Evolutionary conservation across 441 rosid genomes (phyloP), one percentile per base, ranked within the genome.

Genomic region (Bruguiera hainesii): DNA sequence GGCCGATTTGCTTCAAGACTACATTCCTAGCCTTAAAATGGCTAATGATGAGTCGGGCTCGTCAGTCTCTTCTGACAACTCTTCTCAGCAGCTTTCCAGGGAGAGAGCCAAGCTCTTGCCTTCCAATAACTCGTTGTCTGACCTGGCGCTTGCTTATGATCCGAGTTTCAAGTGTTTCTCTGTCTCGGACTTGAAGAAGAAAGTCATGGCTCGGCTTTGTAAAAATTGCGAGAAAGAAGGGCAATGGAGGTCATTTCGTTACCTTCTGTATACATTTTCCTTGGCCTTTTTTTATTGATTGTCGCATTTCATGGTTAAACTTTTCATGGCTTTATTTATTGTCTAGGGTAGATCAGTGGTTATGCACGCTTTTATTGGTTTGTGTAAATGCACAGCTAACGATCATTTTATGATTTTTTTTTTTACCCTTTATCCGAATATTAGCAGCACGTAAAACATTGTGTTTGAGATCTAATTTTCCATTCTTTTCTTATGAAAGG

Each of bases 101-200:
- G 97, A 93, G 74, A 80, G 89, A 64, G 90, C 79, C 71, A 87
- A 83, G 66, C 91, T 93, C 18, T 67, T 93, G 28, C 73, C 79
- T 63, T 77, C 83, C 4, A 46, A 35, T 25, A 78, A 82, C 73
- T 83, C 87, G 39, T 74, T 80, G 56, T 70, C 73, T 15, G 81
- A 79, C 68, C 79, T 82, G 11, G 76, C 71, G 60, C 3, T 5
- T 13, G 74, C 64, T 56, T 80, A 78, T 35, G 79, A 81, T 70
- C 85, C 84, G 56, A 80, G 79, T 26, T 87, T 93, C 76, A 89
- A 83, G 76, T 93, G 98, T 73, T 93, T 93, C 83, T 88, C 95
- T 7, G 96, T 93, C 76, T 84, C 93, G 6, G 98, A 91, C 77
- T 77, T 93, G 85, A 93, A 85, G 89, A 89, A 86, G 89, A 93